Base-by-base conservation (phyloP, 345 rosid species). In the Angophora floribunda region DNA sequence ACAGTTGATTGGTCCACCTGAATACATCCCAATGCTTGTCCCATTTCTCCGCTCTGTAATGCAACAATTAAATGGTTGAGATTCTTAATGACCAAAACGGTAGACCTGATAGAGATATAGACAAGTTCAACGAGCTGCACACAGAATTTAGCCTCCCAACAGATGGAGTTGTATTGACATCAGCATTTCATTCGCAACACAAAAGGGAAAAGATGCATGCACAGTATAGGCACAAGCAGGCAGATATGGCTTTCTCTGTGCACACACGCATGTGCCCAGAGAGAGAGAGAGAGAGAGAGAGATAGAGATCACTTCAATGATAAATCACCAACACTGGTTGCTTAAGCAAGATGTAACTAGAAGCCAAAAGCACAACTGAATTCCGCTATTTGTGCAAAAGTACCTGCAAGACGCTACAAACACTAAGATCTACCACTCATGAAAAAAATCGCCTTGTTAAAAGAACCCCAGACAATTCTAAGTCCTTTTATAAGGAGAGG, bases 1-100 rank as follows among this genome's bases (percentile, higher is more conserved):
- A 96, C 96, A 51, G 92, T 96, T 41, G 98, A 95, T 91, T 96
- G 97, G 49, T 95, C 98, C 88, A 96, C 97, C 89, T 94, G 95
- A 55, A 96, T 21, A 85, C 97, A 96, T 47, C 98, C 95, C 14
- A 95, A 87, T 49, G 82, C 94, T 88, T 92, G 92, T 28, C 94
- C 94, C 94, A 92, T 92, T 88, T 87, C 87, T 84, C 86, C 86
- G 78, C 82, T 45, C 88, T 84, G 85, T 14, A 50, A 89, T n/a
- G 85, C 61, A 85, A 17, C 1, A 7, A 70, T 17, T 1, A 36
- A 36, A 36, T 36, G 80, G 80, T 36, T 70, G 26, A 44, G 80
- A 70, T 21, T 70, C 47, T 70, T 70, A 70, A 70, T 36, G 80
- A 67, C 21, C 24, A 70, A 36, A 70, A 36, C 4, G 41, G 17